Evolutionary conservation across 441 rosid genomes (phyloP), one percentile per base, ranked within the genome.

Genomic region (Viola pubescens): DNA sequence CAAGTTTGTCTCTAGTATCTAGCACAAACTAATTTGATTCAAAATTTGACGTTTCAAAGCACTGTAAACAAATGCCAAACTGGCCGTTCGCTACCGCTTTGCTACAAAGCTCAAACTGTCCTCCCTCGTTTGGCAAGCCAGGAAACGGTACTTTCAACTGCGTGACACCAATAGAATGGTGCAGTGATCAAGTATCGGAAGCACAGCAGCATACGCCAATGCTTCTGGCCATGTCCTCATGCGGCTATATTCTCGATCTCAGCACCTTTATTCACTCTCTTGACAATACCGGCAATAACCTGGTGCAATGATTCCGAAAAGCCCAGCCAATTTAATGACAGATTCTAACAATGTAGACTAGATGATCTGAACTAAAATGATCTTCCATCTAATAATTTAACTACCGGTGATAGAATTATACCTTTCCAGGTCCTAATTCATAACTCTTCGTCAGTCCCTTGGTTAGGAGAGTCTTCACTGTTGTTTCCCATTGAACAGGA

Each of bases 341-440:
- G 50, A 38, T 55, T 8, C n/a, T 37, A 59, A 12, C 43, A 3
- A 6, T 54, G 11, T 13, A 40, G 44, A 48, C 4, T 54, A 50
- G 16, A 66, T 60, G 9, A 16, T 1, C 16, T 7, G 5, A 12
- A 26, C 26, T 2, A 12, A n/a, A 9, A 13, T 26, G 4, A 34
- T 9, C 39, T 40, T 34, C 9, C 61, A 12, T 39, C 14, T 59
- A 14, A 26, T 5, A 26, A 51, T 52, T 52, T 4, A 45, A 9
- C 37, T 34, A 3, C 9, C 8, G 11, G 41, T 12, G 47, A 45
- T 4, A 49, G 10, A 54, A 8, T 41, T 19, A 6, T 76, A 90
- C 97, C 96, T 90, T 94, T 75, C 99, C 99, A 42, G 97, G 97
- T 67, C 99, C 97, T 72, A 90, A 74, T 74, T 94, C 99, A n/a